phyloP scores from a whole-genome alignment of 2,329 filamentous ascomycete species.

The Arthrobotrys musiformis region DNA sequence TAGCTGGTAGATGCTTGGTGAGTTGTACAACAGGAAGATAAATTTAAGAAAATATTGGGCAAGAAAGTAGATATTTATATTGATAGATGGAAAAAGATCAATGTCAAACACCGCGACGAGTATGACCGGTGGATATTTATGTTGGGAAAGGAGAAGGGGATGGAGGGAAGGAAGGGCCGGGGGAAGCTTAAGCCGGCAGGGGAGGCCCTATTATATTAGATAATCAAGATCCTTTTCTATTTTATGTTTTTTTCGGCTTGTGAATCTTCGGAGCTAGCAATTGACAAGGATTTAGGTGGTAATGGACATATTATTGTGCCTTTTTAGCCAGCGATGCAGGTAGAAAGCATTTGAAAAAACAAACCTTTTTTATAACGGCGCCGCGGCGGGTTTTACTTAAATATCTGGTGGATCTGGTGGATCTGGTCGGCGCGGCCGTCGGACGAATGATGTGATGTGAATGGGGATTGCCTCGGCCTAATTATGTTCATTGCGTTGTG shows the following conservation, averaged over 20 bases:
- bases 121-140: no score
- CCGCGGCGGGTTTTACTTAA: neutral
- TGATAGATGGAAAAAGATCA: no score
- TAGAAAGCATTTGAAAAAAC: neutral
- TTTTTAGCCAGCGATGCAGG: neutral
- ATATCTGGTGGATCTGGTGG: neutral
- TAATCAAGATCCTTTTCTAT: conserved; percentile 22
- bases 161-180: no score
- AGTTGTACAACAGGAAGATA: no score
- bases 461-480: conserved; percentile 47
- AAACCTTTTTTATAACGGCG: neutral
- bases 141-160: no score
- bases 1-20: neutral
- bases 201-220: no score
- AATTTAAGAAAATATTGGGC: no score
- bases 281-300: neutral
- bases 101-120: no score
- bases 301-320: neutral
- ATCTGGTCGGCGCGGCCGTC: neutral
- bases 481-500: conserved; percentile 13
- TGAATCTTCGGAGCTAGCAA: neutral
- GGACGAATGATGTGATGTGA: conserved; percentile 30
- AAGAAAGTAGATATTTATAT: no score
- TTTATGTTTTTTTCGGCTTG: conserved; percentile 2
- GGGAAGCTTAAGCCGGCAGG: no score